Base-by-base conservation (phyloP, 768 basidiomycete species). In the Lactarius sp. region DNA sequence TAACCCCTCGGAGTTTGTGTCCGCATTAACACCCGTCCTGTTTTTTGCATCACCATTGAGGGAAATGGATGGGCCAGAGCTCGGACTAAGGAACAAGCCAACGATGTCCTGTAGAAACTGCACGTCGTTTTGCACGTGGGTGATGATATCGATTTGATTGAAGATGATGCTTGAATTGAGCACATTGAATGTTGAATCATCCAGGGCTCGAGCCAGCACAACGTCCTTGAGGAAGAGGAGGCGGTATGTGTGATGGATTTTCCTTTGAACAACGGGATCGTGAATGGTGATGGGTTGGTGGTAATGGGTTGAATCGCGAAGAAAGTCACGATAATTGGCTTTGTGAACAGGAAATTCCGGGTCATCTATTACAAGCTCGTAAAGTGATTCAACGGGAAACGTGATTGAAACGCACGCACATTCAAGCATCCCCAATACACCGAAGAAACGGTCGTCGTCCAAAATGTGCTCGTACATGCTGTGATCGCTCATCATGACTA, bases 71-170 rank as follows among this genome's bases (percentile, higher is more conserved):
- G 71, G 74, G 20, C 72, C 72, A 41, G 66, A 60, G 20, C 66
- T 69, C 8, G 67, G 18, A 39, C 37, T 49, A 56, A 89, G 84
- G 73, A 92, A 91, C 46, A 90, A 74, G 50, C 78, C 76, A 41
- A 96, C 89, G 14, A 98, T 81, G 53, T 94, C 88, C 39, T 81
- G 79, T 41, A 98, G 78, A 72, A 98, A 90, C 12, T 75, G 72
- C 2, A 81, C 81, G 69, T 97, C 91, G 61, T 80, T 82, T 72
- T 94, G 90, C 39, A 98, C 83, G 71, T 96, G 86, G 54, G 81
- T 85, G 71, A 99, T 94, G 71, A 99, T 98, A 75, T 99, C 97
- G 70, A 96, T 94, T 74, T 99, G 96, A 77, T 98, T 97, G 83
- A 95, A 98, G 72, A 98, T 93, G 74, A 99, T 94, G 76, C 92